Conservation (phyloP, 495 filamentous ascomycete genomes). For the Aspergillus asperescens region DNA sequence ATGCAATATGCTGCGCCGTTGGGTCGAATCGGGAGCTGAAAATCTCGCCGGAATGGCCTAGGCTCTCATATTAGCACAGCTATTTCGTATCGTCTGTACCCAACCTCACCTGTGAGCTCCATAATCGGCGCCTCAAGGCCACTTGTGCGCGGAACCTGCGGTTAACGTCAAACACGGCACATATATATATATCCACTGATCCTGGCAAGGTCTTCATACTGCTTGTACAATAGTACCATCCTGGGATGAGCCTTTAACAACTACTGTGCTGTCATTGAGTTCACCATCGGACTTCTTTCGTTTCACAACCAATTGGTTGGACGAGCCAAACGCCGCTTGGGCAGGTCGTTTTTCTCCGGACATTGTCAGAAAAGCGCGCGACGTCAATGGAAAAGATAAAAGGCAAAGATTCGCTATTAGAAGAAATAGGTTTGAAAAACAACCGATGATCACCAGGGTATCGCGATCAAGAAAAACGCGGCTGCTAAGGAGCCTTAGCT, state of each 20-base stretch:
- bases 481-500: not conserved
- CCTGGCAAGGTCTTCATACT: conserved; percentile 49
- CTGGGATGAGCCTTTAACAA: conserved; percentile 59
- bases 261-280: conserved; percentile 56
- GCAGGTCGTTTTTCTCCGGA: conserved; percentile 87
- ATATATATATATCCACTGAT: not conserved
- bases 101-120: conserved; percentile 72
- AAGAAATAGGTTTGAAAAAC: not conserved
- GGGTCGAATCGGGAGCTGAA: conserved; percentile 90
- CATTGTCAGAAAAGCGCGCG: conserved; percentile 45
- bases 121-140: conserved; percentile 87
- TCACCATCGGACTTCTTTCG: conserved; percentile 70
- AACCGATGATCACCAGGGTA: not conserved
- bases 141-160: conserved; percentile 75
- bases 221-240: conserved; percentile 77
- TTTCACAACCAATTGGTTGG: conserved; percentile 76
- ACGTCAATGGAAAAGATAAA: not conserved
- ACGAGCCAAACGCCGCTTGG: conserved; percentile 68
- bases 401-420: not conserved
- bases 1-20: conserved; percentile 81
- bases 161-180: conserved; percentile 11
- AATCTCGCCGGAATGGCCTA: conserved; percentile 71
- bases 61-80: conserved; percentile 7
- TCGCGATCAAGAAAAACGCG: not conserved
- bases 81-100: not conserved